Conservation (phyloP, 2,329 filamentous ascomycete genomes). For the Colletotrichum magnum region DNA sequence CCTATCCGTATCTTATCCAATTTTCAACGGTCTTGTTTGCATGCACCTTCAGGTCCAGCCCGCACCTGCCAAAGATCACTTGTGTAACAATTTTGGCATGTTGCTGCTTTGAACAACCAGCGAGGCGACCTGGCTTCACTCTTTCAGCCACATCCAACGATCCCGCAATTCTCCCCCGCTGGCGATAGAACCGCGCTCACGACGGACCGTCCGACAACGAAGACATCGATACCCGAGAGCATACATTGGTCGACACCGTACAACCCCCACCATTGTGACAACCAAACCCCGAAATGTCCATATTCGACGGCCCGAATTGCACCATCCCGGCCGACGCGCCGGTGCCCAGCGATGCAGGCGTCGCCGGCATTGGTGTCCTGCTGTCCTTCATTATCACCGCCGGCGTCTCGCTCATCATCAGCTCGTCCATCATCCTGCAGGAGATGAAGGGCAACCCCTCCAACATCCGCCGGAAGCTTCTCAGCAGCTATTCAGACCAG, state of each 20-base stretch:
- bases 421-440: slow-evolving; percentile 69
- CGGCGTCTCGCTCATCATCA: slow-evolving; percentile 67
- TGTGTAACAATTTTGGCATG: no score
- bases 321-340: slow-evolving; percentile 52
- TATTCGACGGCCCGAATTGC: slow-evolving; percentile 28
- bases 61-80: no score
- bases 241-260: neutral
- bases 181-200: neutral
- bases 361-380: slow-evolving; percentile 71
- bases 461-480: slow-evolving; percentile 72
- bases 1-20: neutral
- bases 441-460: slow-evolving; percentile 64
- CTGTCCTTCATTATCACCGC: slow-evolving; percentile 78
- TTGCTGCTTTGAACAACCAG: neutral
- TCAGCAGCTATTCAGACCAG: slow-evolving; percentile 76
- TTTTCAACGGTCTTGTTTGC: no score
- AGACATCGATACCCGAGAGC: neutral
- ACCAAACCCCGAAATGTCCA: neutral
- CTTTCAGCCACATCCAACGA: neutral
- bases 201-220: neutral
- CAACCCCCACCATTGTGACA: neutral
- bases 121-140: neutral
- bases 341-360: slow-evolving; percentile 66
- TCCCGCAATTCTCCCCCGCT: no score
- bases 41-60: no score